Evolutionary conservation across 768 basidiomycete species (phyloP).

Genomic region (Boletus subcaerulescens): DNA sequence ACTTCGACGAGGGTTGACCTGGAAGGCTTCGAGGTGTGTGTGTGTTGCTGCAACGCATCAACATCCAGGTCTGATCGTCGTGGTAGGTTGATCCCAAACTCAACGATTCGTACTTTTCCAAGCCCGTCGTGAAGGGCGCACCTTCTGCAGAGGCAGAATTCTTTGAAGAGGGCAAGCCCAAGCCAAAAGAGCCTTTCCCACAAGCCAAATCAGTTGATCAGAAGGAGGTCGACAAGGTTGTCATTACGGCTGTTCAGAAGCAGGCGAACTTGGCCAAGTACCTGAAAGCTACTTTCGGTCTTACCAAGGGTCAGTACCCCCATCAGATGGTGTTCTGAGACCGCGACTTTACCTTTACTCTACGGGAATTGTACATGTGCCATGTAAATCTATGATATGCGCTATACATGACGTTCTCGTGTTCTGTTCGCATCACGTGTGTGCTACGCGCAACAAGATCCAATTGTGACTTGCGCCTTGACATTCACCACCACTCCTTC

Average conservation of each 20-base stretch:
- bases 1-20: constrained; percentile 94
- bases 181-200: constrained; percentile 82
- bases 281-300: constrained; percentile 87
- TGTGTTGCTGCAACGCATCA: constrained; percentile 9
- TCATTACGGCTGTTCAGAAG: constrained; percentile 86
- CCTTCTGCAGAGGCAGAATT: constrained; percentile 94
- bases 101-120: constrained; percentile 93
- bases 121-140: constrained; percentile 65
- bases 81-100: constrained; percentile 80
- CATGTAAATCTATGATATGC: constrained; percentile 28
- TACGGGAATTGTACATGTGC: constrained; percentile 12
- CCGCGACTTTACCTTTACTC: constrained; percentile 2
- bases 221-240: constrained; percentile 77
- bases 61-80: constrained; percentile 2
- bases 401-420: constrained; percentile 14
- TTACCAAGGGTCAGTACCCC: constrained; percentile 96
- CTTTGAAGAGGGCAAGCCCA: constrained; percentile 91
- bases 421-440: constrained; percentile 16
- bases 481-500: constrained; percentile 1
- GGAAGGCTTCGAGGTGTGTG: constrained; percentile 65
- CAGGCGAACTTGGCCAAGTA: constrained; percentile 90
- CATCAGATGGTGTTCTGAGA: constrained; percentile 89
- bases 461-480: background rate
- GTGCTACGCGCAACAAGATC: background rate
- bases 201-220: constrained; percentile 88